Percentiles rank a stretch among this genome's conserved stretches.
phyloP scores from a whole-genome alignment of 176 grass and related monocot species.

The Tillandsia fasciculata region DNA sequence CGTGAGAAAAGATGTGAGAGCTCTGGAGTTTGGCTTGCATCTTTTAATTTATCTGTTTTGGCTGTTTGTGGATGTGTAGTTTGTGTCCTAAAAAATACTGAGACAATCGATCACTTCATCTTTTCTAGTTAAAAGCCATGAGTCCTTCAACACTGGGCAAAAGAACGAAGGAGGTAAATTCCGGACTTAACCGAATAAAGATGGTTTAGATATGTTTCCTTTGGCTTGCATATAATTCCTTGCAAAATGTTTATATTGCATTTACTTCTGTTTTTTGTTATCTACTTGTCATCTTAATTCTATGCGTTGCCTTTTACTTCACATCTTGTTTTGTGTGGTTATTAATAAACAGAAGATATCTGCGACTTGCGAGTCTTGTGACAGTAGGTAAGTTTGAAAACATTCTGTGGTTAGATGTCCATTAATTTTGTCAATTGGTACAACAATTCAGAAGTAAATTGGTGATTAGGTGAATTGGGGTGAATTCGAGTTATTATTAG shows the following conservation, averaged over 20 bases:
- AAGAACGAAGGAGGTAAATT: neutral
- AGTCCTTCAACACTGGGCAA: neutral
- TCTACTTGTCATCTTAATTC: neutral
- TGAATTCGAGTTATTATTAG: too few species aligned
- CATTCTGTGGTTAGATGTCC: too few species aligned
- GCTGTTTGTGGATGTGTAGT: conserved; percentile 13
- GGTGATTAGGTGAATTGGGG: too few species aligned
- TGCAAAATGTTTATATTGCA: neutral
- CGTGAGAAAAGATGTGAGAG: conserved; percentile 30
- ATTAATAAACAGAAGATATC: too few species aligned
- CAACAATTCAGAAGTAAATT: too few species aligned
- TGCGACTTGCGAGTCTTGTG: too few species aligned
- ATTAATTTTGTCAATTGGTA: too few species aligned
- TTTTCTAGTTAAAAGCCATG: neutral
- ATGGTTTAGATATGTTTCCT: neutral
- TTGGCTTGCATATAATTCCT: neutral
- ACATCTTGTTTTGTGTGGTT: too few species aligned
- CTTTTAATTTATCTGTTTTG: neutral
- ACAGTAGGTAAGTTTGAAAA: too few species aligned
- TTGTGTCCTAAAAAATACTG: conserved; percentile 1
- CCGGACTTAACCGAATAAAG: too few species aligned
- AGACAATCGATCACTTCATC: neutral
- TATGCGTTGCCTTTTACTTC: too few species aligned
- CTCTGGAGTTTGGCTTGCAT: conserved; percentile 2
- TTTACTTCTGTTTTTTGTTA: neutral